Base-by-base conservation (phyloP, 176 grass and related monocot genomes). In the Tuctoria greenei region DNA sequence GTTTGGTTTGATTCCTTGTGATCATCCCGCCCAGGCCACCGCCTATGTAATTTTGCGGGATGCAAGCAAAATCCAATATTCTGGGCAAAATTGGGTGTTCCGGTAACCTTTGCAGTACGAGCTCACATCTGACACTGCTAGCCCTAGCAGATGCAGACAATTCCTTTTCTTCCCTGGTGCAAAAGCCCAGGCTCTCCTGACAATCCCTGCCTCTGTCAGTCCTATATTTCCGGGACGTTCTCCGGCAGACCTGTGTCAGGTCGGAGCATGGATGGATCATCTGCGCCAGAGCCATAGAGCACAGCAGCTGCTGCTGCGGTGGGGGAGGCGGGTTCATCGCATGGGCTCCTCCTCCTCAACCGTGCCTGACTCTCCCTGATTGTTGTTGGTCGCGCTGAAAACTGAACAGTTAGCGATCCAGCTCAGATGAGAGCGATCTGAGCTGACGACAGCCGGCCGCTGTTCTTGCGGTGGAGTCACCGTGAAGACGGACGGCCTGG, bases 221-320 rank as follows among this genome's bases (percentile, higher is more conserved):
- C 64, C 55, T 35, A 28, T 66, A 78, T 59, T 82, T 67, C 74
- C 61, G 76, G 42, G 83, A 40, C 31, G 52, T 50, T 40, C 50
- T 79, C 35, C 27, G 8, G 61, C 73, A 46, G 56, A n/a, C 44
- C 1, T 10, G 54, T 20, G 73, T 14, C 73, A 46, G 57, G 57
- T n/a, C 24, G 39, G 23, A 8, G 72, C 38, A 27, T 20, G 71
- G 55, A 31, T 8, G 55, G 58, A 75, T 75, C 57, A 7, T 34
- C 57, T 62, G 58, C 18, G 1, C 16, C 24, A 28, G 57, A 45
- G 56, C 54, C 43, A 9, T 9, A 10, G 8, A 50, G 47, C 31
- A 31, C 2, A 31, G 31, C 50, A 40, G 31, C 31, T 1, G 31
- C 31, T 31, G 31, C 31, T 1, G 31, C 3, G 31, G 31, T 1